These are phyloP conservation scores for Penicillium sp. DNA, from an alignment of 2,329 filamentous ascomycete genomes.

Conservation along the genomic window DNA sequence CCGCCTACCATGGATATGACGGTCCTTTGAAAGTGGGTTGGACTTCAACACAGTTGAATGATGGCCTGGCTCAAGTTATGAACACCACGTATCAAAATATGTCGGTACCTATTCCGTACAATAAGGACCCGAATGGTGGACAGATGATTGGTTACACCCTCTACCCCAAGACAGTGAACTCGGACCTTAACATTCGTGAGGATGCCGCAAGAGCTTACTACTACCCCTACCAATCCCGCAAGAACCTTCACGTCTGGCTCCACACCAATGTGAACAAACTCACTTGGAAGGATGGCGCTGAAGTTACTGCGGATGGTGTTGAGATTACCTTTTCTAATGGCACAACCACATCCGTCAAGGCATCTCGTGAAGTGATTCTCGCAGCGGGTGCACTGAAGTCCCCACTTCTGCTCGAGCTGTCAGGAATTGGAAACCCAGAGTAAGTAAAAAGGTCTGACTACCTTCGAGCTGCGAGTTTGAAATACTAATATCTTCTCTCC, in stretches of 20 bases:
- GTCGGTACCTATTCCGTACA: conserved; percentile 36
- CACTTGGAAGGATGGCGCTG: conserved; percentile 30
- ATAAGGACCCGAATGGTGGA: conserved; percentile 45
- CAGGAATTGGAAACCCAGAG: conserved; percentile 54
- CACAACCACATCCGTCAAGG: conserved; percentile 28
- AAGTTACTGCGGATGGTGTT: conserved; percentile 28
- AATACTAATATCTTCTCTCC: not conserved
- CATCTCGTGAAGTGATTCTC: conserved; percentile 56
- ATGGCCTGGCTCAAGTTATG: conserved; percentile 18
- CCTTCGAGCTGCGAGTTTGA: not conserved
- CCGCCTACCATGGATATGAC: conserved; percentile 24
- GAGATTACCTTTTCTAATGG: conserved; percentile 29
- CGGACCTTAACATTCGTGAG: conserved; percentile 38
- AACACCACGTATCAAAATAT: conserved; percentile 30
- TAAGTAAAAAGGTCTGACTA: conserved; percentile 1
- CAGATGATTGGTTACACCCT: conserved; percentile 45
- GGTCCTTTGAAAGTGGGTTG: conserved; percentile 32
- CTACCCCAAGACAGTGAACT: conserved; percentile 46
- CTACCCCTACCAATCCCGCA: conserved; percentile 40
- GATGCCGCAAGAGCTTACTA: conserved; percentile 53
- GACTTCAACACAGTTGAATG: conserved; percentile 17
- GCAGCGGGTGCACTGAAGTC: conserved; percentile 59
- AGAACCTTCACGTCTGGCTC: conserved; percentile 45
- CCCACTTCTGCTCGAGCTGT: conserved; percentile 59
- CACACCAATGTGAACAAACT: conserved; percentile 44